A percentile compares a stretch with the other conserved stretches of the same genome.
Evolutionary conservation across 177 flowering plant species (phyloP).

Genomic region (Vitis hybrid): DNA sequence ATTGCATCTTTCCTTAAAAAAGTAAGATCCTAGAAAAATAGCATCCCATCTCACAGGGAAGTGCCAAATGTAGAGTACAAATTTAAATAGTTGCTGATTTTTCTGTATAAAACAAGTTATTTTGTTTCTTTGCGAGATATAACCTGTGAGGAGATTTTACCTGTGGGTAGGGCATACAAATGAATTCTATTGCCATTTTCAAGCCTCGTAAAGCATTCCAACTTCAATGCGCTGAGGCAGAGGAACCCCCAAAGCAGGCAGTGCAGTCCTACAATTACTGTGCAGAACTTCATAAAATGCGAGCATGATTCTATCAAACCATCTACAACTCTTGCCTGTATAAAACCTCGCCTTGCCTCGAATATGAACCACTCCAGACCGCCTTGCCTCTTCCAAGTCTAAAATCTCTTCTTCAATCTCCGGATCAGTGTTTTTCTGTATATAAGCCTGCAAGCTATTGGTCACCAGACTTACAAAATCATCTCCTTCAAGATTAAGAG

Average conservation of each 20-base stretch:
- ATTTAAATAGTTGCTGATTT: too few species aligned
- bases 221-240: conserved; percentile 63
- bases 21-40: too few species aligned
- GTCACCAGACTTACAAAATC: conserved; percentile 51
- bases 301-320: conserved; percentile 68
- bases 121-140: too few species aligned
- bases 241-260: conserved; percentile 68
- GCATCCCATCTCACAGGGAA: too few species aligned
- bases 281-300: conserved; percentile 73
- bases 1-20: too few species aligned
- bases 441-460: conserved; percentile 29
- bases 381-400: conserved; percentile 48
- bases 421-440: conserved; percentile 16
- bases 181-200: conserved; percentile 10
- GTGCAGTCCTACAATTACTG: conserved; percentile 65
- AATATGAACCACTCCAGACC: conserved; percentile 64
- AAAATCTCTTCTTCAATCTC: conserved; percentile 44
- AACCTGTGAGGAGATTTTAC: too few species aligned
- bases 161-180: too few species aligned
- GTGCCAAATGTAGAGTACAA: too few species aligned
- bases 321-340: conserved; percentile 41
- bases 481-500: conserved; percentile 55
- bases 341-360: conserved; percentile 76
- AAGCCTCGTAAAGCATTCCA: conserved; percentile 85
- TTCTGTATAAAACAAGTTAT: too few species aligned